Conservation (phyloP, 441 rosid species). For the Adansonia grandidieri region DNA sequence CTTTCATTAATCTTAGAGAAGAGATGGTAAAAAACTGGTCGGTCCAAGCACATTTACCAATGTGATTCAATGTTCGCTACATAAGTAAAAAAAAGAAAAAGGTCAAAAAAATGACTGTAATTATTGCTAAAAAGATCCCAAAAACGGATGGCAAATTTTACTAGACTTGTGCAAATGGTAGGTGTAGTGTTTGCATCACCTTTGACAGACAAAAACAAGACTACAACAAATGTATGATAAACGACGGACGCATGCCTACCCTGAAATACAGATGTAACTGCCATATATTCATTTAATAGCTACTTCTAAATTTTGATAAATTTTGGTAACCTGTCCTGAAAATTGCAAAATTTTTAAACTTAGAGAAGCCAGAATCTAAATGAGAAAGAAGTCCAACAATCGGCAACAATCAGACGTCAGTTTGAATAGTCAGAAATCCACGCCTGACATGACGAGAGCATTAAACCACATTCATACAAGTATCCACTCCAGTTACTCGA, state of each 20-base stretch:
- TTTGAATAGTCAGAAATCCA: background rate
- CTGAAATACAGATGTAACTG: constrained; percentile 8
- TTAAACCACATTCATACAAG: background rate
- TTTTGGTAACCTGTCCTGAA: background rate
- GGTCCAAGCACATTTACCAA: constrained; percentile 2
- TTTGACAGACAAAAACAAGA: constrained; percentile 14
- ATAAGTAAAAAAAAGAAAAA: background rate
- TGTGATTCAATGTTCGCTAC: background rate
- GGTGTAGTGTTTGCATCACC: background rate
- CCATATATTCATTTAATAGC: background rate
- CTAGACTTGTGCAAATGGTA: background rate
- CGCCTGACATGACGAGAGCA: background rate
- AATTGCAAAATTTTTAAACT: background rate
- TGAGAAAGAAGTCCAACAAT: background rate
- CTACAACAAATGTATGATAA: background rate
- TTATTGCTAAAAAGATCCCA: background rate
- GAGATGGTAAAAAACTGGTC: too few species aligned
- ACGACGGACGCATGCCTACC: background rate
- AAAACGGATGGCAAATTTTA: background rate
- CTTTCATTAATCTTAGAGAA: background rate
- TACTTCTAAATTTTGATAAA: background rate
- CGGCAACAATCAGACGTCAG: background rate
- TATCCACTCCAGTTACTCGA: background rate
- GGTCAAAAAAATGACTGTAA: background rate
- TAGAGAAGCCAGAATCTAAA: background rate